A percentile compares a stretch with the other conserved stretches of the same genome.
Conservation (phyloP, 305 asterid species). For the Fraxinus sp. region DNA sequence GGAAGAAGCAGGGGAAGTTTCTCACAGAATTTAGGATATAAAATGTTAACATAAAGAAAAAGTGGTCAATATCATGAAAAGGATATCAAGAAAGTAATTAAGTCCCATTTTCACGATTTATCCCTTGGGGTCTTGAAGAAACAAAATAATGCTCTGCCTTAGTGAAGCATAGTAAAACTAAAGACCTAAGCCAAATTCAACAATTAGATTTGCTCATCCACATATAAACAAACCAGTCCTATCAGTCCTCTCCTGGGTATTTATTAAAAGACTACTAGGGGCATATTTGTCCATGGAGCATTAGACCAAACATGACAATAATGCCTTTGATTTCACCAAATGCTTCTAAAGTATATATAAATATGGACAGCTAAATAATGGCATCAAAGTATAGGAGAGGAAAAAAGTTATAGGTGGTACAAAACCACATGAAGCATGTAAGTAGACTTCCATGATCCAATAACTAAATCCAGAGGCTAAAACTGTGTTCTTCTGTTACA, state of each 20-base stretch:
- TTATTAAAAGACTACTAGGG: not conserved
- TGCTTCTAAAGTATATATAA: not conserved
- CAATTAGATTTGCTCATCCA: not conserved
- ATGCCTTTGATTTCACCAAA: not conserved
- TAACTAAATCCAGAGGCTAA: not conserved
- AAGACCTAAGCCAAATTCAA: not conserved
- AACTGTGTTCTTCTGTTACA: not conserved
- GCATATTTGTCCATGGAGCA: not conserved
- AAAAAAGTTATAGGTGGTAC: not conserved
- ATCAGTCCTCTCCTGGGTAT: not conserved
- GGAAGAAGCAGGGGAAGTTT: not conserved
- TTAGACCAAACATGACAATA: not conserved
- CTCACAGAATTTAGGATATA: not conserved
- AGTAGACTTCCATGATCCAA: not conserved
- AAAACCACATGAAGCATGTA: not conserved
- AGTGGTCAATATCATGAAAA: not conserved
- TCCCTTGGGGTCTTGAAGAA: not conserved
- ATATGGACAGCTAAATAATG: not conserved
- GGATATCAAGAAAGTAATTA: not conserved
- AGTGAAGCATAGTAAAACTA: not conserved
- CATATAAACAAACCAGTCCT: not conserved
- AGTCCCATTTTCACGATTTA: not conserved
- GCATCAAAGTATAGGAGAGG: not conserved
- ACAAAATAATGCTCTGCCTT: not conserved
- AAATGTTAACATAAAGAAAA: not conserved